Base-by-base conservation (phyloP, 495 filamentous ascomycete species). In the Cercophora newfieldiana region DNA sequence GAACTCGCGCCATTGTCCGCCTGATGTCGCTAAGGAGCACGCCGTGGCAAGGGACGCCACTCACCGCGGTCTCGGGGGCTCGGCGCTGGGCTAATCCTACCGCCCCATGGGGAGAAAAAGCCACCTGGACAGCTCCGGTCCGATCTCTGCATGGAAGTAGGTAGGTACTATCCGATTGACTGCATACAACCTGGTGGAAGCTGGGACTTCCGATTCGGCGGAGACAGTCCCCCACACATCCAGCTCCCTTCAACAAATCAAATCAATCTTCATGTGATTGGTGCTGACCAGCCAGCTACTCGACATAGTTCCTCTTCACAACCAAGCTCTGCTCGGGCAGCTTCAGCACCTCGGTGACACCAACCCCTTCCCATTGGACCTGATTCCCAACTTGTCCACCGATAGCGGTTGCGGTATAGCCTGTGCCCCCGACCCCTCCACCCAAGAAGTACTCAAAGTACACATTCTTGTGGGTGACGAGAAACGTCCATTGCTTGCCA, bases 381-480 rank as follows among this genome's bases (percentile, higher is more conserved):
- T 63, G 60, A 47, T 29, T 53, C 3, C 60, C 60, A 63, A 63
- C 60, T n/a, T 63, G 60, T 7, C 60, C 60, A 10, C 60, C 60
- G 2, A 50, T 22, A n/a, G 33, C 60, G 0, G 60, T 63, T 22
- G 60, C 60, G 12, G 60, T 63, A n/a, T 51, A 63, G 0, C 60
- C 60, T 10, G 60, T 63, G 19, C 60, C 60, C 14, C 60, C 60
- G 1, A 63, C 60, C 1, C 60, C 60, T 7, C 60, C 60, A 22
- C 60, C 60, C 26, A 63, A 31, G 48, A 63, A 63, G 37, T 63
- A 63, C 47, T 63, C 60, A 63, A 63, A 63, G 28, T 63, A 63
- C 7, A 63, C 47, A 21, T 63, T 63, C 48, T 50, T 63, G 47
- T 63, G 48, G 0, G 59, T 61, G 3, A 63, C 25, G 18, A 51